Base-by-base conservation (phyloP, 148 eudicot species). In the Agrostemma githago region DNA sequence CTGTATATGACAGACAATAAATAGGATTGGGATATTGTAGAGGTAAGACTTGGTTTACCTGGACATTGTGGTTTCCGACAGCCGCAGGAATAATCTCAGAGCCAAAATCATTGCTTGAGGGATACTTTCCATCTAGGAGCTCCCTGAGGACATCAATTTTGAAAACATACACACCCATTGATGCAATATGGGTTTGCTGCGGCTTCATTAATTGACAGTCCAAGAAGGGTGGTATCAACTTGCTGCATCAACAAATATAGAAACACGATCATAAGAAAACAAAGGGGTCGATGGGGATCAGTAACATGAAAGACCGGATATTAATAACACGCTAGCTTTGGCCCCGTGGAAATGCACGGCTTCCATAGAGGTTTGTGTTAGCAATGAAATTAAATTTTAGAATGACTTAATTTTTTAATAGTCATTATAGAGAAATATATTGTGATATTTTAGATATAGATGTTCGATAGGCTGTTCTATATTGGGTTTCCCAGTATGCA, bases 161-260 rank as follows among this genome's bases (percentile, higher is more conserved):
- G 61, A 90, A 88, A 46, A 88, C 90, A 72, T 90, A 90, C 44
- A 90, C 92, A 19, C 92, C 96, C 96, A 90, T 90, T 67, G 96
- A 90, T 69, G 96, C 96, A 70, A 88, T 85, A 76, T 5, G 90
- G 96, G 62, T 78, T 82, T 21, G 53, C 68, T 70, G 40, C 41
- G 16, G 90, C 89, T 58, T 90, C 91, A 64, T 82, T 69, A 4
- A 74, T 80, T 8, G 88, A 78, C n/a, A 90, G 78, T 20, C 95
- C 91, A 12, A 86, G 86, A 58, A 86, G 59, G 66, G 88, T 82
- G 51, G 90, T 88, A 80, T 90, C 96, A 42, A 88, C 89, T 90
- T 86, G 87, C 96, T 90, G 86, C 78, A 67, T 44, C 54, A 26
- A 70, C 48, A 11, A 46, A 38, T 38, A 38, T 39, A 14, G 8